Conservation (phyloP, 805 yeast genomes). For the Saccharomycopsis fibuligera region DNA sequence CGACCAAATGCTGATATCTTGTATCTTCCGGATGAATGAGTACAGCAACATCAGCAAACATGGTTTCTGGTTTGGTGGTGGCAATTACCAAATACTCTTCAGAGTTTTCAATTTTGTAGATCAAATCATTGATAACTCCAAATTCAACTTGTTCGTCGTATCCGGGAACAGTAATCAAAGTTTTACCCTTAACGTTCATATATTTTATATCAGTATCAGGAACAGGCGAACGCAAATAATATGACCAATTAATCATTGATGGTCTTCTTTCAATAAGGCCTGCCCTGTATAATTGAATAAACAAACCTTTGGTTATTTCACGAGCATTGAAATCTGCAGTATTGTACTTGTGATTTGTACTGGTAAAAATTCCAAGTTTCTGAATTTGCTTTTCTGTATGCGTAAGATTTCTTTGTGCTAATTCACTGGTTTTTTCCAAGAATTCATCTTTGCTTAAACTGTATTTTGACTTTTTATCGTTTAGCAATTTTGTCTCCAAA, state of each 20-base stretch:
- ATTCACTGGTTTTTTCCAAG: conserved; percentile 83
- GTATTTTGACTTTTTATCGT: conserved; percentile 47
- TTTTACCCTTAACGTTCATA: conserved; percentile 79
- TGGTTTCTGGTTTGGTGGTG: conserved; percentile 97
- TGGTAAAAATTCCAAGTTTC: conserved; percentile 86
- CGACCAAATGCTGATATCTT: conserved; percentile 84
- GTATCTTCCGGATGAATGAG: conserved; percentile 95
- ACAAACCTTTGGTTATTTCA: conserved; percentile 26
- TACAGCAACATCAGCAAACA: conserved; percentile 95
- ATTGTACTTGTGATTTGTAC: conserved; percentile 65
- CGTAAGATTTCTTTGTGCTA: conserved; percentile 88
- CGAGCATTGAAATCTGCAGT: conserved; percentile 34
- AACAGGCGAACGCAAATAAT: conserved; percentile 84
- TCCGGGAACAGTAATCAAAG: conserved; percentile 77
- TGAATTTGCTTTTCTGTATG: conserved; percentile 78
- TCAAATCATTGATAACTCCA: conserved; percentile 91
- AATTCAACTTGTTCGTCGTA: conserved; percentile 87
- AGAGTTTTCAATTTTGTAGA: conserved; percentile 71
- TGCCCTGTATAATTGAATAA: conserved; percentile 84
- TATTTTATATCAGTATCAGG: conserved; percentile 95
- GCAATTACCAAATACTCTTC: conserved; percentile 80
- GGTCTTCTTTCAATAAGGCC: conserved; percentile 91
- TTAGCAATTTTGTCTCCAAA: conserved; percentile 92
- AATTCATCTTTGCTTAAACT: conserved; percentile 32
- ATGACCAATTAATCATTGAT: conserved; percentile 94